Evolutionary conservation across 768 basidiomycete genomes (phyloP).

Genomic region (Calocera cornea): DNA sequence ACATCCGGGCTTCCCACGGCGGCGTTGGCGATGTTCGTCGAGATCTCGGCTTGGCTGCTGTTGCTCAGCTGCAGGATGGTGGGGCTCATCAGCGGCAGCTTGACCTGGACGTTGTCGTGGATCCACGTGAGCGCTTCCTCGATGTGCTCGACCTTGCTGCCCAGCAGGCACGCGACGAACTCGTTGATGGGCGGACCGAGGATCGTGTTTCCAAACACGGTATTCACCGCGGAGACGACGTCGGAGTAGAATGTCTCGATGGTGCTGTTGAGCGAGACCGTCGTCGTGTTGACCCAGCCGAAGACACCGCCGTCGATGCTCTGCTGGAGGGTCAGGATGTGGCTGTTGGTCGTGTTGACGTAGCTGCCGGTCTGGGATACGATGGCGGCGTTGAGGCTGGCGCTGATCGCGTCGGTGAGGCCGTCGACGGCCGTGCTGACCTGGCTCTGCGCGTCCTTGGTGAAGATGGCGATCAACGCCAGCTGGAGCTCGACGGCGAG

Average conservation of each 20-base stretch:
- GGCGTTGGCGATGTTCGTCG: conserved; percentile 56
- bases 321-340: conserved; percentile 53
- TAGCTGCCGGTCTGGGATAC: conserved; percentile 65
- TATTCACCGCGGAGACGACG: conserved; percentile 60
- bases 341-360: conserved; percentile 60
- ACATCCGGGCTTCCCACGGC: conserved; percentile 59
- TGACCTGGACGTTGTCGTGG: conserved; percentile 68
- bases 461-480: conserved; percentile 59
- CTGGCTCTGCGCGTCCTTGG: conserved; percentile 47
- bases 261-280: conserved; percentile 73
- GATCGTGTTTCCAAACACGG: conserved; percentile 72
- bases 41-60: conserved; percentile 53
- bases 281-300: conserved; percentile 90
- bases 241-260: conserved; percentile 77
- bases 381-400: conserved; percentile 71
- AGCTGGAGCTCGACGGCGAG: conserved; percentile 80
- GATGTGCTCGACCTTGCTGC: conserved; percentile 76
- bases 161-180: conserved; percentile 79
- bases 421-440: conserved; percentile 47
- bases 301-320: conserved; percentile 78
- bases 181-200: conserved; percentile 70
- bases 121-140: conserved; percentile 84
- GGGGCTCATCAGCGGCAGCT: conserved; percentile 66
- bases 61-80: conserved; percentile 66
- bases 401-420: conserved; percentile 58